phyloP scores from a whole-genome alignment of 2,329 filamentous ascomycete genomes.

The Ciborinia camelliae region DNA sequence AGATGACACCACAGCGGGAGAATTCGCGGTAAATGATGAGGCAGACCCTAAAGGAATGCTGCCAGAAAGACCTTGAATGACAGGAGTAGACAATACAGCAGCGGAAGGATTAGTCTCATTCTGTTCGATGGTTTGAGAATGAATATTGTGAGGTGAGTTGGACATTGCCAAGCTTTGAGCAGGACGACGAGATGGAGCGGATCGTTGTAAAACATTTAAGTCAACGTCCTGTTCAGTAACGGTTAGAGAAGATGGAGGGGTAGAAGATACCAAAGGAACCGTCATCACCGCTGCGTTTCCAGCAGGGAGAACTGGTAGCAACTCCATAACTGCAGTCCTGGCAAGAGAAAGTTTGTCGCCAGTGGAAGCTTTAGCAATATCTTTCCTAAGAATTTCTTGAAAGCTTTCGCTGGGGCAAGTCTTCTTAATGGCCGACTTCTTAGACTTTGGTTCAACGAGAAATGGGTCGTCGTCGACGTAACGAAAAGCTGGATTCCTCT shows the following conservation, averaged over 20 bases:
- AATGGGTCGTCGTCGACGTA: neutral
- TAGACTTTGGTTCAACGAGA: neutral
- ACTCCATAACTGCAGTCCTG: neutral
- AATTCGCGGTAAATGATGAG: constrained; percentile 22
- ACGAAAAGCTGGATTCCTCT: neutral
- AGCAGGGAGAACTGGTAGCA: neutral
- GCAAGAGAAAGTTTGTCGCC: neutral
- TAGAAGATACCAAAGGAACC: neutral
- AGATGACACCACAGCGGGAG: constrained; percentile 21
- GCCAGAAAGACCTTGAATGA: neutral
- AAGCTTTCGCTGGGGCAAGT: neutral
- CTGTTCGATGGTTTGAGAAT: neutral
- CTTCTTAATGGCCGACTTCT: neutral
- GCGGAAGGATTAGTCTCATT: neutral
- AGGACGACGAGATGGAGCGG: neutral
- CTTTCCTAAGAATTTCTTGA: neutral
- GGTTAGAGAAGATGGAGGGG: neutral
- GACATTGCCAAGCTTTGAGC: neutral
- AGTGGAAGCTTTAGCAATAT: neutral
- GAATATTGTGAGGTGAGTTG: neutral
- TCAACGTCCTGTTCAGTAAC: neutral
- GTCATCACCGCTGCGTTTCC: neutral
- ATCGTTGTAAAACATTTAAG: neutral
- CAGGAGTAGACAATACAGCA: neutral
- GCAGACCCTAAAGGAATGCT: neutral